Evolutionary conservation across 371 early-diverging fungal species (phyloP), one percentile per base, ranked within the genome.

Genomic region (Nematocida parisii): DNA sequence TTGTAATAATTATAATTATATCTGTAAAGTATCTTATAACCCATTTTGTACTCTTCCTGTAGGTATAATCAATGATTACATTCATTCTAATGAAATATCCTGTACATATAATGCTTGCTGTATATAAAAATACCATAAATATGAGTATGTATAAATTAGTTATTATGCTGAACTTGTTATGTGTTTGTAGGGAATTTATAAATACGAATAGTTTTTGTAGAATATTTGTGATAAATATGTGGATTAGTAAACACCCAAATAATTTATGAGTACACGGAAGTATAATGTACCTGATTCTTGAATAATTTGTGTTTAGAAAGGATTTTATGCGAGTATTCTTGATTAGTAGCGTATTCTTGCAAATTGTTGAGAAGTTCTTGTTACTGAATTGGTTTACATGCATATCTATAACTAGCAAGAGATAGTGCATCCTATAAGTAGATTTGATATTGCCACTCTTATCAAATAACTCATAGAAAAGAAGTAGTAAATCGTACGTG

Each of bases 381-480:
- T 9, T 60, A 33, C 9, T 24, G 11, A 18, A 22, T 22, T 22
- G 9, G 22, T 20, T 24, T 42, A 72, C 33, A 47, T 72, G 60
- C 20, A 42, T 20, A 5, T 58, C 22, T 11, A 72, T 72, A 22
- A 7, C 33, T n/a, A 7, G 6, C 1, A 47, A 11, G 15, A 72
- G 42, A 18, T 61, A 11, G 15, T 27, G 24, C 22, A 52, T 11
- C 39, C 24, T 44, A 5, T 57, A 9, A 6, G 56, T 20, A 5
- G 33, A 27, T 20, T 66, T 42, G 20, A 64, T 33, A 24, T 58
- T 18, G 6, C 61, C 55, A 27, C 58, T 22, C 40, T 22, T 54
- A 9, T 55, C 27, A 39, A 55, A 72, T 47, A 72, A 6, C 45
- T 72, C 72, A 27, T 27, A 55, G 40, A 60, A 72, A 33, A 72